Evolutionary conservation across 345 rosid genomes (phyloP).

Genomic region (Populus tremula): DNA sequence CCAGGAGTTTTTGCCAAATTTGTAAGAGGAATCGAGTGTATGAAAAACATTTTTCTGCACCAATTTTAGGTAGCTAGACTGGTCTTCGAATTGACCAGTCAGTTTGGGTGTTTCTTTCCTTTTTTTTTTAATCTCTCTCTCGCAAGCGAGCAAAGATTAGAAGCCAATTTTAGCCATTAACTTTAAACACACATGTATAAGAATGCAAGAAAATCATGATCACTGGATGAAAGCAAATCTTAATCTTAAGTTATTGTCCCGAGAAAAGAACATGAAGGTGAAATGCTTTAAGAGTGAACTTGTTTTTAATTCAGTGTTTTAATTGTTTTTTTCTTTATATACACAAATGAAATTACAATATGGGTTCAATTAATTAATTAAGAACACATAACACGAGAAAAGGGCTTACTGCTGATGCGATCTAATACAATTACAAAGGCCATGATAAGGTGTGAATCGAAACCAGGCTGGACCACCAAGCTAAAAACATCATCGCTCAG

Average conservation of each 20-base stretch:
- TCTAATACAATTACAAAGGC: conserved; percentile 46
- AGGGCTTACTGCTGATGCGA: conserved; percentile 37
- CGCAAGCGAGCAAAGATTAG: too few species aligned
- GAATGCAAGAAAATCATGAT: background rate
- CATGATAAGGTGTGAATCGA: conserved; percentile 41
- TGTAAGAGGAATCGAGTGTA: background rate
- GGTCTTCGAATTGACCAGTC: background rate
- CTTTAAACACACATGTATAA: fast-evolving
- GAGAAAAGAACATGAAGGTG: background rate
- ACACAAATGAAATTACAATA: background rate
- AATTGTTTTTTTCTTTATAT: background rate
- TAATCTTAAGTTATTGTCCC: background rate
- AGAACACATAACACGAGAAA: conserved; percentile 33
- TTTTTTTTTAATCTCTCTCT: too few species aligned
- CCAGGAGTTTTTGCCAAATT: background rate
- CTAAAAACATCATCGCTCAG: conserved; percentile 48
- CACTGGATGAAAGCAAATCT: background rate
- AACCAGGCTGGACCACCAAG: conserved; percentile 40
- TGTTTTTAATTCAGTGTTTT: background rate
- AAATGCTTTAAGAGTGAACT: background rate
- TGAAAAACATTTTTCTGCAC: background rate
- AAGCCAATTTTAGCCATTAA: too few species aligned
- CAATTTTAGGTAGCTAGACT: background rate
- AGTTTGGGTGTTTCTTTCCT: background rate
- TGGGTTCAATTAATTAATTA: background rate